Conservation (phyloP, 495 filamentous ascomycete genomes). For the Pyrenula massariospora region DNA sequence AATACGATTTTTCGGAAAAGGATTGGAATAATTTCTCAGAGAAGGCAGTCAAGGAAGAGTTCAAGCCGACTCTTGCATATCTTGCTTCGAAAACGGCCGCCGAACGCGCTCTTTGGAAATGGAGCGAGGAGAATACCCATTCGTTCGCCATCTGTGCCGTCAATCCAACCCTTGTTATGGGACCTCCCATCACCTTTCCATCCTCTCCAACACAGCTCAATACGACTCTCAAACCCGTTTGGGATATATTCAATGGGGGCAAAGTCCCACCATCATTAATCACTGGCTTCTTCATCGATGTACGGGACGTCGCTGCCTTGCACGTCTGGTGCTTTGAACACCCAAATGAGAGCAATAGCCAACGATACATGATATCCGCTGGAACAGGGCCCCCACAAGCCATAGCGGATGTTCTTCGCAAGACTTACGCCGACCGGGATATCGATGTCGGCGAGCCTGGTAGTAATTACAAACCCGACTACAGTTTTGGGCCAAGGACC, state of each 20-base stretch:
- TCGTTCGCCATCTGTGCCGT: conserved; percentile 12
- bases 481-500: conserved; percentile 6
- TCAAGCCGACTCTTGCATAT: conserved; percentile 16
- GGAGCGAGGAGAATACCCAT: conserved; percentile 11
- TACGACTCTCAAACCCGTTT: conserved; percentile 10
- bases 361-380: conserved; percentile 24
- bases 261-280: conserved; percentile 9
- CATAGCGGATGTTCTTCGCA: conserved; percentile 11
- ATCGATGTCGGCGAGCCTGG: conserved; percentile 12
- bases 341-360: conserved; percentile 14
- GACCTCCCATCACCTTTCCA: conserved; percentile 16
- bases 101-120: conserved; percentile 21
- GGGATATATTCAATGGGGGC: conserved; percentile 11
- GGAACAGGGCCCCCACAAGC: conserved; percentile 23
- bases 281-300: conserved; percentile 21
- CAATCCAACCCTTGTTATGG: conserved; percentile 17
- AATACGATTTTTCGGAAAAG: conserved; percentile 34
- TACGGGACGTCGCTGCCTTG: conserved; percentile 29
- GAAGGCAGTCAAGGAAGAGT: conserved; percentile 18
- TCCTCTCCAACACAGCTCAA: conserved; percentile 5
- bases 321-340: conserved; percentile 24
- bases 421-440: conserved; percentile 10
- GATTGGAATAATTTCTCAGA: conserved; percentile 23
- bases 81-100: conserved; percentile 25
- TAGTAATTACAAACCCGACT: conserved; percentile 10